Evolutionary conservation across 176 grass and related monocot genomes (phyloP), one percentile per base, ranked within the genome.

Genomic region (Triticum monococcum): DNA sequence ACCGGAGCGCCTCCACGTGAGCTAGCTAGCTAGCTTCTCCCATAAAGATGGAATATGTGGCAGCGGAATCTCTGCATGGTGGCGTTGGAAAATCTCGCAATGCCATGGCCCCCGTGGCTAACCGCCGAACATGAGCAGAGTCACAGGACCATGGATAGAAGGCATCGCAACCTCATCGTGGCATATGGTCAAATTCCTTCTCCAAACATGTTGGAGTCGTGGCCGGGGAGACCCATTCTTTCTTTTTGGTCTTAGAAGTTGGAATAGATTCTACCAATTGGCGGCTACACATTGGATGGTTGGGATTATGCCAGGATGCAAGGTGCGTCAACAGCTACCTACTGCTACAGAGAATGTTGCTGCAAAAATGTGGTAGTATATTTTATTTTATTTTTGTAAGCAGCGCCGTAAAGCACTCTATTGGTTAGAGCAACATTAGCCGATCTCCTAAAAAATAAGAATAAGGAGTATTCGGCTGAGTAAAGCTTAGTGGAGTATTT

Each of bases 161-260:
- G 43, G 24, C n/a, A 61, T 85, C 82, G 71, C 40, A 74, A 52
- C 28, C 40, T 88, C 18, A n/a, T 28, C 65, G 45, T 35, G 36
- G 38, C 4, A 86, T 80, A 48, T 81, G 69, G 85, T 25, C 63
- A 77, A 81, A 91, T 85, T 77, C 77, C 81, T 38, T 91, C 72
- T 88, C 89, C 89, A 77, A 52, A 56, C 50, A 81, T 33, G 41
- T 63, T 43, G 89, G 89, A 91, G 81, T 70, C 80, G 81, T 64
- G 72, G 75, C 17, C 48, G n/a, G 60, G 7, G 26, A 87, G 45
- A 87, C 80, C 50, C 45, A 24, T 87, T 80, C 35, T 50, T 80
- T 70, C 17, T 36, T 69, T 24, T 62, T 46, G 68, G 43, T 22
- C 61, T 11, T 31, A 8, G 38, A 81, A 22, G 9, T 48, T 31